Evolutionary conservation across 2,329 filamentous ascomycete species (phyloP).

Genomic region (Ascosphaera apis): DNA sequence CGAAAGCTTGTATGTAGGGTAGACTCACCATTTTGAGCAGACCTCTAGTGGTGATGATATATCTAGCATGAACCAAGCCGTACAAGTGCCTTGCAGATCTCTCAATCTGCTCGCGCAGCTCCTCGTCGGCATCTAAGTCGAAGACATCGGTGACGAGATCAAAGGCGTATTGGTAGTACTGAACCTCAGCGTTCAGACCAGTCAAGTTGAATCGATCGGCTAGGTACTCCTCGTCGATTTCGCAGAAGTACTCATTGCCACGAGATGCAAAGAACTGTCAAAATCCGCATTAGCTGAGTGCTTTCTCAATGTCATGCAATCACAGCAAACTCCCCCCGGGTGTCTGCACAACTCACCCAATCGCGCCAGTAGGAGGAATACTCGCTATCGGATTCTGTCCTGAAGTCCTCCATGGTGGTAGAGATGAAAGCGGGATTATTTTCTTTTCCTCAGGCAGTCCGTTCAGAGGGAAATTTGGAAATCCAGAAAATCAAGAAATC

Average conservation of each 20-base stretch:
- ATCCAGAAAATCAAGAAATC: no score
- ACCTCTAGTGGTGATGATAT: constrained; percentile 87
- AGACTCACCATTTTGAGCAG: constrained; percentile 74
- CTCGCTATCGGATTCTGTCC: constrained; percentile 79
- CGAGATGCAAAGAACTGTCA: constrained; percentile 89
- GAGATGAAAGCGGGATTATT: no score
- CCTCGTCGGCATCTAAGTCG: constrained; percentile 94
- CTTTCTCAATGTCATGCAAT: background rate
- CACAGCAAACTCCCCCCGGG: constrained; percentile 3
- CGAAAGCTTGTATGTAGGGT: no score
- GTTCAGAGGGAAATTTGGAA: no score
- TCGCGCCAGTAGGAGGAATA: constrained; percentile 99
- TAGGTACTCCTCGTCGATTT: constrained; percentile 97
- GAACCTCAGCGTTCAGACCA: constrained; percentile 86
- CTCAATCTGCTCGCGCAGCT: constrained; percentile 94
- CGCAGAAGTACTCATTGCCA: constrained; percentile 98
- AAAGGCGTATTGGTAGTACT: constrained; percentile 96
- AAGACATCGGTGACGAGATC: constrained; percentile 97
- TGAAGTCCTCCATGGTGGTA: constrained; percentile 93
- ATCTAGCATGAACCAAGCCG: constrained; percentile 83
- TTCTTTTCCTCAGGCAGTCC: no score
- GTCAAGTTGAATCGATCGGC: constrained; percentile 97
- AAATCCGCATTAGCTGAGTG: constrained; percentile 1
- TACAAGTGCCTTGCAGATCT: constrained; percentile 92
- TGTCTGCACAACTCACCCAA: constrained; percentile 96